A percentile compares a stretch with the other conserved stretches of the same genome.
phyloP scores from a whole-genome alignment of 2,329 filamentous ascomycete species.

The Tolypocladium tundrense region DNA sequence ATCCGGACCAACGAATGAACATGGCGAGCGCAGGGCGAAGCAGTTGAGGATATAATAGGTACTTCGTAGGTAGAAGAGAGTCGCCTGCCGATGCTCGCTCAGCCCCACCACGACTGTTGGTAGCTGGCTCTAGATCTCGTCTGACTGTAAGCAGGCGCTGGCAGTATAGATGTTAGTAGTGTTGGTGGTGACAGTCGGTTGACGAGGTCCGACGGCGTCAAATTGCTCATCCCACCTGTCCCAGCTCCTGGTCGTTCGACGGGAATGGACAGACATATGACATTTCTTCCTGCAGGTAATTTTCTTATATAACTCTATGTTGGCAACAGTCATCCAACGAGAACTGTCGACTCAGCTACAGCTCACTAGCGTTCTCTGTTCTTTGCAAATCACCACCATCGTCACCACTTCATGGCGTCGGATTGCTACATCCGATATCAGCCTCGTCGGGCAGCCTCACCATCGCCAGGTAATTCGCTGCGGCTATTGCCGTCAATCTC shows the following conservation, averaged over 20 bases:
- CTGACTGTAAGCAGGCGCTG: too few relatives aligned
- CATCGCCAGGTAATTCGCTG: not conserved
- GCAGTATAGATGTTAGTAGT: too few relatives aligned
- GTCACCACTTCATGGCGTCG: not conserved
- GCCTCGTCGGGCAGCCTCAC: not conserved
- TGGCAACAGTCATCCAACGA: not conserved
- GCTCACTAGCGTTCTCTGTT: not conserved
- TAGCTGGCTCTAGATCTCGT: too few relatives aligned
- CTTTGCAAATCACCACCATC: not conserved
- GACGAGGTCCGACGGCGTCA: too few relatives aligned
- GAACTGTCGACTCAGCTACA: not conserved
- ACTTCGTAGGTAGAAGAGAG: too few relatives aligned
- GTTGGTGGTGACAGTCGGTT: too few relatives aligned
- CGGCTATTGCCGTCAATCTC: not conserved
- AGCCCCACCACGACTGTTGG: too few relatives aligned
- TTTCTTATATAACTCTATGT: not conserved
- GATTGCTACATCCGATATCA: not conserved
- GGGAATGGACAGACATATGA: not conserved
- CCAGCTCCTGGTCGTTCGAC: too few relatives aligned
- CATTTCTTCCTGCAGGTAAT: not conserved
- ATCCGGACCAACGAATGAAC: too few relatives aligned
- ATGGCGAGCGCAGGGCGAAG: too few relatives aligned
- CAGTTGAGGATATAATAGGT: too few relatives aligned
- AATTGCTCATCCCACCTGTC: not conserved
- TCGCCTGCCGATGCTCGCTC: too few relatives aligned